Evolutionary conservation across 345 rosid species (phyloP).

Genomic region (Raphanus sativus): DNA sequence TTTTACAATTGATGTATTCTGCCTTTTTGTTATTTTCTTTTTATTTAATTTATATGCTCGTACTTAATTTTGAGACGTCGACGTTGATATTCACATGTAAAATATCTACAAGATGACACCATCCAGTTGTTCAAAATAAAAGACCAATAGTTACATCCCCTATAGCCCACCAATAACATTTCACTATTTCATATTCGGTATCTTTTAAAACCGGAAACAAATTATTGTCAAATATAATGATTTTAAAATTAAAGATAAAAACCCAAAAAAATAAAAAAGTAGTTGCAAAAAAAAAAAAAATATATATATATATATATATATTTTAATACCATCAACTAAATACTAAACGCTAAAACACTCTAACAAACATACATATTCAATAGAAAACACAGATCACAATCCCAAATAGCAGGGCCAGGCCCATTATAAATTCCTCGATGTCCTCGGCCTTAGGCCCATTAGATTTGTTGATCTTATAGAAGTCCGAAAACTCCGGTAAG

Average conservation of each 20-base stretch:
- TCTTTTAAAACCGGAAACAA: too few species aligned
- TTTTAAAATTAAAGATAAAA: too few species aligned
- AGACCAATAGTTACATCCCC: too few species aligned
- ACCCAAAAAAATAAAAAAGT: too few species aligned
- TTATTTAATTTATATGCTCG: not conserved
- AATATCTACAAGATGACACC: not conserved
- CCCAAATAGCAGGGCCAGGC: not conserved
- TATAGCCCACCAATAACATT: too few species aligned
- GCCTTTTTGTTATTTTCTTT: not conserved
- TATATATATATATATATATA: too few species aligned
- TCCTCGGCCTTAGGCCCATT: not conserved
- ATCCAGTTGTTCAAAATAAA: not conserved
- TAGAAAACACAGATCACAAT: not conserved
- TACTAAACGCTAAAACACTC: not conserved
- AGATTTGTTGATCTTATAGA: not conserved
- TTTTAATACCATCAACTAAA: too few species aligned
- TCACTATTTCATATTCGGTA: too few species aligned
- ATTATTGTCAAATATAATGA: too few species aligned
- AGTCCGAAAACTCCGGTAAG: not conserved
- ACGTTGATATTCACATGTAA: not conserved
- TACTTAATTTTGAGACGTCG: not conserved
- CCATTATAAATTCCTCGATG: not conserved
- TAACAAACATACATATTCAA: not conserved
- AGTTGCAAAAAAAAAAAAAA: too few species aligned
- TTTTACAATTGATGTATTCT: conserved; percentile 15